Evolutionary conservation across 345 rosid genomes (phyloP).

Genomic region (Gossypioides kirkii): DNA sequence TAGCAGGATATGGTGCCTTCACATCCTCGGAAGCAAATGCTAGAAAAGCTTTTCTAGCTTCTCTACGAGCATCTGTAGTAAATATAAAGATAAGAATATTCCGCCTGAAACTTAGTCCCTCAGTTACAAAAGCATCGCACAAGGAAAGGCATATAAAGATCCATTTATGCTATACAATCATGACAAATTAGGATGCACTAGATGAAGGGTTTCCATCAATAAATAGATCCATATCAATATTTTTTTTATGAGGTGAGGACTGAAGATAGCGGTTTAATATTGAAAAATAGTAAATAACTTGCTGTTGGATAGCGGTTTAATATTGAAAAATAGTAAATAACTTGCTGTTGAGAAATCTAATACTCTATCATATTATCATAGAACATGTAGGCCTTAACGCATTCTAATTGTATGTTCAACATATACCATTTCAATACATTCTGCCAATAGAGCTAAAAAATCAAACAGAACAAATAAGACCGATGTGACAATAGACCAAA

Average conservation of each 20-base stretch:
- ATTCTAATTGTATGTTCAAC: not conserved
- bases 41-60: conserved; percentile 92
- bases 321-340: not conserved
- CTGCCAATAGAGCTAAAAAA: not conserved
- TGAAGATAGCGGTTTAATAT: not conserved
- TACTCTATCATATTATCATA: not conserved
- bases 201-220: not conserved
- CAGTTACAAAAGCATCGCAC: not conserved
- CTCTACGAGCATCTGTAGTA: conserved; percentile 76
- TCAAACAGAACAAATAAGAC: not conserved
- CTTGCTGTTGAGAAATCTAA: not conserved
- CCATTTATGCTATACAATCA: not conserved
- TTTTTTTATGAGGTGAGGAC: not conserved
- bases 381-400: not conserved
- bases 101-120: not conserved
- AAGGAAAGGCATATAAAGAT: not conserved
- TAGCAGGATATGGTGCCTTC: conserved; percentile 25
- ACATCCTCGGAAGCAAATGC: conserved; percentile 74
- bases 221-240: not conserved
- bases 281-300: not conserved
- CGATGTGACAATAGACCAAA: not conserved
- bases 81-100: conserved; percentile 8
- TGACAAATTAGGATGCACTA: not conserved
- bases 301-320: not conserved
- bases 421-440: not conserved